These are phyloP conservation scores for Acephala macrosclerotiorum DNA, from an alignment of 2,329 filamentous ascomycete genomes.

Conservation along the genomic window DNA sequence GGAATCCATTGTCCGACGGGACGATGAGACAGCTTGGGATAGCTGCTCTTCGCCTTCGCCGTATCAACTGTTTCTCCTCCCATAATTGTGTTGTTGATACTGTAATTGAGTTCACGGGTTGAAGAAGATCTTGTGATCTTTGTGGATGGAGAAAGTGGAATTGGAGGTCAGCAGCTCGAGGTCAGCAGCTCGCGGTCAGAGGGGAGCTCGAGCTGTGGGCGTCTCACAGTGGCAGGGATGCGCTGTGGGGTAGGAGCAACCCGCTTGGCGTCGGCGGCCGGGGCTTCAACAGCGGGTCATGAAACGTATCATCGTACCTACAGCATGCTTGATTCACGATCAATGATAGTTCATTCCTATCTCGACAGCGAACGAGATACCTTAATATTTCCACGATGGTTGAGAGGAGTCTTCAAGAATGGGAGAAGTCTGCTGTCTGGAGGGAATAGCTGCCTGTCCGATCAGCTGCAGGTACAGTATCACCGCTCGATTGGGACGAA, in stretches of 20 bases:
- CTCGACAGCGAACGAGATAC: not conserved
- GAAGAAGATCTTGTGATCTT: slow-evolving; percentile 24
- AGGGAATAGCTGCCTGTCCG: no score
- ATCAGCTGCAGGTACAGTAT: no score
- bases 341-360: not conserved
- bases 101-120: slow-evolving; percentile 20
- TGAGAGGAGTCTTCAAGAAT: not conserved
- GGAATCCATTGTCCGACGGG: slow-evolving; percentile 81
- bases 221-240: slow-evolving; percentile 18
- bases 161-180: slow-evolving; percentile 15
- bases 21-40: slow-evolving; percentile 42
- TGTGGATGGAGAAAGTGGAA: slow-evolving; percentile 17
- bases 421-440: not conserved
- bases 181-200: slow-evolving; percentile 15
- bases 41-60: slow-evolving; percentile 39
- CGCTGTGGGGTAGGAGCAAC: slow-evolving; percentile 19
- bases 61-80: slow-evolving; percentile 43
- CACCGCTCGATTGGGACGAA: slow-evolving; percentile 5
- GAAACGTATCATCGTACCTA: not conserved
- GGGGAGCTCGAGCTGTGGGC: not conserved
- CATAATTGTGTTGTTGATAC: slow-evolving; percentile 41
- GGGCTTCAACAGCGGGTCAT: not conserved
- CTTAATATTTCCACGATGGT: not conserved
- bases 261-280: slow-evolving; percentile 2
- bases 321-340: slow-evolving; percentile 1